Base-by-base conservation (phyloP, 202 grass and related monocot species). In the Alloteropsis angusta region DNA sequence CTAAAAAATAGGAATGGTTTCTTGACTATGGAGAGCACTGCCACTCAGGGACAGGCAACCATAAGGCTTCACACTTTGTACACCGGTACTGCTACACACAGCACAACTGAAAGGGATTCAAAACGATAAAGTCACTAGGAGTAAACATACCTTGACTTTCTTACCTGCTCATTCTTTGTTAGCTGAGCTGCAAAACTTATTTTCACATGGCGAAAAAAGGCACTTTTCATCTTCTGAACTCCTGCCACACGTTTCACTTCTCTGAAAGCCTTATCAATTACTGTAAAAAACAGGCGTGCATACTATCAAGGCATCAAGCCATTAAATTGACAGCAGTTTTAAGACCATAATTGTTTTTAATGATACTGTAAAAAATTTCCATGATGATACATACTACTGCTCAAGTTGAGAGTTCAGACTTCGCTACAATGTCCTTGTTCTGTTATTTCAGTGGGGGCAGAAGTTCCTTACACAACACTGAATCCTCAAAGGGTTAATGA, bases 371-470 rank as follows among this genome's bases (percentile, higher is more conserved):
- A 14, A 35, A 28, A 34, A 36, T 4, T 17, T 71, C 56, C 16
- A 13, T 60, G 9, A 58, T 74, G 14, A 14, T 43, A 18, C 18
- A 9, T 35, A 43, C 15, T 12, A 4, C 22, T 71, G 17, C 47
- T 37, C 18, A 6, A 4, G 30, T 19, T 36, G 3, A 23, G 10
- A 13, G 23, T 58, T 64, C 9, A 49, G 59, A 63, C 6, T 64
- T 77, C 28, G 64, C 5, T 37, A 26, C 3, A 45, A 17, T 55
- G n/a, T 42, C 21, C 23, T 57, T 59, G 11, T 26, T 70, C 13
- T 78, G 16, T 59, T 48, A 42, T 87, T 83, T 48, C 71, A 80
- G 71, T 89, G 83, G 88, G 85, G 13, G 60, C 35, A 28, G 91
- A 87, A 87, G 76, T 91, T 78, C 86, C 67, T 66, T 18, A 57